Evolutionary conservation across 176 grass and related monocot species (phyloP), one percentile per base, ranked within the genome.

Genomic region (Carex cristatella): DNA sequence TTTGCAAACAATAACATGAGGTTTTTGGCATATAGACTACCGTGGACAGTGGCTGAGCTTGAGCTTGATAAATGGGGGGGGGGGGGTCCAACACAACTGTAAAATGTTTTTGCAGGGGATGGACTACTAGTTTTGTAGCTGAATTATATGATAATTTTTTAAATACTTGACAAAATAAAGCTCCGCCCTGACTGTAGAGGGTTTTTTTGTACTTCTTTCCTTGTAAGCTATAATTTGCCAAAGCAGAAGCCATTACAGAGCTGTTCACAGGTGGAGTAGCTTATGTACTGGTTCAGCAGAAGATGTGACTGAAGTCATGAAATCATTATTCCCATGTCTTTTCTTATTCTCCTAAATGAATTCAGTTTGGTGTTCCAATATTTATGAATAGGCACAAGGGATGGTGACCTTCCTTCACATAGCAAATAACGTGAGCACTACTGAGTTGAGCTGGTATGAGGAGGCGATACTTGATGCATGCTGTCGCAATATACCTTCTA

Each of bases 391-490:
- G 96, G 93, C 89, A 85, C 91, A 98, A 18, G 96, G 91, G 61
- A 93, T 98, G 80, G 16, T 63, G 51, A 89, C 56, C 84, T 94
- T 93, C 68, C 84, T 89, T 53, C 96, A 98, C 80, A 91, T 95
- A 88, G 86, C 87, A 31, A 92, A 90, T 60, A 93, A 91, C 53
- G 88, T 95, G 65, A 93, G 90, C 88, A 82, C 69, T n/a, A 61
- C 89, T 2, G 93, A 98, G 55, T 85, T 98, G 89, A 94, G 87
- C 91, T 84, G 90, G 83, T 98, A 89, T 53, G 96, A 95, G 89
- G 96, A 92, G 79, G 93, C 93, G 56, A 76, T 98, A 78, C 93
- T 98, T 69, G 93, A 98, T 71, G 96, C 88, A 1, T 95, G 89
- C 72, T 92, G 90, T 65, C 74, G 86, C 53, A 98, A 93, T 84